phyloP scores from a whole-genome alignment of 192 early-diverging fungal species.

The Entomortierella beljakovae region DNA sequence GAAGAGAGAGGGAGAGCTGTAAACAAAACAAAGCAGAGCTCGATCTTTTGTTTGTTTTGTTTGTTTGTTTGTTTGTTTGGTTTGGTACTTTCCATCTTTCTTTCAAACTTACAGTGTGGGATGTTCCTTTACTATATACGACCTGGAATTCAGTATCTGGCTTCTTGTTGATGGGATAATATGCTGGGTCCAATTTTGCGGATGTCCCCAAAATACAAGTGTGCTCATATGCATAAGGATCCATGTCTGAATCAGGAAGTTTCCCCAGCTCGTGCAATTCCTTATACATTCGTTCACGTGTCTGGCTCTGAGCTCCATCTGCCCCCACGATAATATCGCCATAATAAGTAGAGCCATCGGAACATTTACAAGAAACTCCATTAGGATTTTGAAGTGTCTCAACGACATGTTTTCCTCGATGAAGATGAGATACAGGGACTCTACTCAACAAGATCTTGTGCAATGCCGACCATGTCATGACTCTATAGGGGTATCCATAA shows the following conservation, averaged over 20 bases:
- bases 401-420: conserved; percentile 20
- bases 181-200: background rate
- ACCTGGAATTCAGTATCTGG: conserved; percentile 3
- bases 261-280: conserved; percentile 25
- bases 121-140: conserved; percentile 15
- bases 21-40: background rate
- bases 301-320: conserved; percentile 33
- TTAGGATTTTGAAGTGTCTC: conserved; percentile 28
- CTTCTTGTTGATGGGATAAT: conserved; percentile 5
- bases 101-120: conserved; percentile 19
- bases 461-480: conserved; percentile 24
- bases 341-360: conserved; percentile 37
- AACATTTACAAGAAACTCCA: conserved; percentile 34
- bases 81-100: too few species aligned
- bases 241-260: conserved; percentile 25
- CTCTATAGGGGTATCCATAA: conserved; percentile 22
- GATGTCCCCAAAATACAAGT: conserved; percentile 8
- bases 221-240: conserved; percentile 12
- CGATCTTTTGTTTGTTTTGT: background rate
- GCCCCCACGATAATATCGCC: conserved; percentile 42
- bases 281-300: conserved; percentile 27
- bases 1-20: background rate
- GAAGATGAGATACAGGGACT: conserved; percentile 10
- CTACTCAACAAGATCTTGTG: conserved; percentile 17
- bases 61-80: background rate